Evolutionary conservation across 2,329 filamentous ascomycete species (phyloP), one percentile per base, ranked within the genome.

Genomic region (Nectriaceae sp.): DNA sequence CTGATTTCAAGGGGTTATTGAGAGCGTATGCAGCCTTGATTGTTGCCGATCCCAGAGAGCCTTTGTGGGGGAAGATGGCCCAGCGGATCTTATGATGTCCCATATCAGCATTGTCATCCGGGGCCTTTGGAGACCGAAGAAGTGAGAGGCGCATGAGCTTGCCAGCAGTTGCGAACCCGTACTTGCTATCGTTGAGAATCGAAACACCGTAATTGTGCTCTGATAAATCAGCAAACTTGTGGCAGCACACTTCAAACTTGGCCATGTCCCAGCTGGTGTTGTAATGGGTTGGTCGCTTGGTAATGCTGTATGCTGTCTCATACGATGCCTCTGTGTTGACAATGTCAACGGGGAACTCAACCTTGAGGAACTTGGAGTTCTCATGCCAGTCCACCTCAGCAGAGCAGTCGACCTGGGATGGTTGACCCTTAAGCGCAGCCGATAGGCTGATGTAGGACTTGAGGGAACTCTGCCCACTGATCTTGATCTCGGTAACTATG

Each of bases 191-290:
- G 65, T 97, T 97, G 50, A 97, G 79, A 53, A 97, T 89, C 3
- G 89, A 93, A 6, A 97, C 90, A 54, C 92, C 92, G 61, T 96
- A 96, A 44, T 86, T 87, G 63, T 89, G 78, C 69, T 97, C 92
- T 0, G 88, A 93, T 21, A 97, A 75, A 69, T 97, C 92, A 11
- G 92, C 92, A 76, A 90, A 97, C 67, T 92, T 93, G 75, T 97
- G 92, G 68, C 89, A 93, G 77, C 91, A 96, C 43, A 97, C 92
- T 74, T 97, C 92, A 61, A 97, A 97, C 64, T 96, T 96, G 64
- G 92, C 92, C 91, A 96, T 96, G 65, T 96, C 91, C 91, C 91
- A 96, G 58, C 83, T 80, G 3, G 94, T 99, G 74, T 99, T 99
- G 80, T 97, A 97, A 73, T 99, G 94, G 0, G 94, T 99, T 3